These are phyloP conservation scores for Vitis hybrid DNA, from an alignment of 177 flowering plant genomes.

Conservation along the genomic window DNA sequence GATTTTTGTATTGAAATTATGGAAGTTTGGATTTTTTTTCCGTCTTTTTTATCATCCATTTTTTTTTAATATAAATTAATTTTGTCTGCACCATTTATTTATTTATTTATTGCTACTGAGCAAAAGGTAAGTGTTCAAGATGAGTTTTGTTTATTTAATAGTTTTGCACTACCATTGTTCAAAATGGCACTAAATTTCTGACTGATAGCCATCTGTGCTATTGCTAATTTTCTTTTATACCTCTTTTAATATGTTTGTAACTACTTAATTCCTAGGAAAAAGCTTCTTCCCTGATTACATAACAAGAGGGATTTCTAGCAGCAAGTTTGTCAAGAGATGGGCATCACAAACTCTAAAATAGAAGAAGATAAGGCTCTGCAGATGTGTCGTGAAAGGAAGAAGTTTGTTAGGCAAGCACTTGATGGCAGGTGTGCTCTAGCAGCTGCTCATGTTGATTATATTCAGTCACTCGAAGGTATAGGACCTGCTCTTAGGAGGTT, in stretches of 20 bases:
- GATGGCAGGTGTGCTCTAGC: constrained; percentile 89
- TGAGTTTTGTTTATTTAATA: no score
- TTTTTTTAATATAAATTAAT: background rate
- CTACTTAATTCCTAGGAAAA: constrained; percentile 15
- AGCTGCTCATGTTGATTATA: constrained; percentile 75
- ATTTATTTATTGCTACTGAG: no score
- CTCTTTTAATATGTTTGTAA: constrained; percentile 5
- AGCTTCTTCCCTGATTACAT: background rate
- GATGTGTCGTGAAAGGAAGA: constrained; percentile 90
- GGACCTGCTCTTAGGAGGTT: constrained; percentile 81
- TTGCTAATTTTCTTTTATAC: background rate
- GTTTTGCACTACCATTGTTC: no score
- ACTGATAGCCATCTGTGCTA: background rate
- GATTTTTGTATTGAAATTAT: background rate
- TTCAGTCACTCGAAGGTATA: constrained; percentile 58
- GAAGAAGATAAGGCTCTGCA: constrained; percentile 87
- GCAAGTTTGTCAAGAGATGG: constrained; percentile 47
- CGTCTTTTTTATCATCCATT: background rate
- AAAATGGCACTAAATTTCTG: background rate
- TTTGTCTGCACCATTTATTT: no score
- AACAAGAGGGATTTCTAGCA: constrained; percentile 3
- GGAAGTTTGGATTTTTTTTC: background rate
- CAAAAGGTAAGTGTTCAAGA: no score
- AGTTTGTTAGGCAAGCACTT: constrained; percentile 77
- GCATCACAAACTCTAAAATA: constrained; percentile 65